Percentiles rank a stretch among this genome's conserved stretches.
Conservation (phyloP, 2,329 filamentous ascomycete genomes). For the Microcera coccophila region DNA sequence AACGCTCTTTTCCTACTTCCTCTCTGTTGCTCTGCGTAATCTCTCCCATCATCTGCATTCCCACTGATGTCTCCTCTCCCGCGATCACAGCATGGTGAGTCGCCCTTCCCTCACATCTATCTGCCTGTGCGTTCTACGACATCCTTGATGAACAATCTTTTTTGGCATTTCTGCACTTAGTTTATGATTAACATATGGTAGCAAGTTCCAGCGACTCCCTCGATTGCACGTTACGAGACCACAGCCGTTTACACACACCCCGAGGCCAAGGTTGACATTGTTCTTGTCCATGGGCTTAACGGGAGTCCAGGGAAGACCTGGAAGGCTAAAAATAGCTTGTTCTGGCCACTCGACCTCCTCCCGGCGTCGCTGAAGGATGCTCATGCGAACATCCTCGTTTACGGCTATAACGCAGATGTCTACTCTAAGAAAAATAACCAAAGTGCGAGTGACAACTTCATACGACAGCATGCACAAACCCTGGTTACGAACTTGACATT, state of each 20-base stretch:
- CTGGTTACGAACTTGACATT: constrained; percentile 59
- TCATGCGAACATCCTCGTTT: constrained; percentile 63
- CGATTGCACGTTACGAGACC: constrained; percentile 49
- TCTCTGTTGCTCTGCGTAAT: background rate
- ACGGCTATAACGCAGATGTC: constrained; percentile 70
- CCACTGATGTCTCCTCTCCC: constrained; percentile 9
- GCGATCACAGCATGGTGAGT: constrained; percentile 26
- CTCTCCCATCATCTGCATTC: no score
- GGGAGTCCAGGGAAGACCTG: constrained; percentile 63
- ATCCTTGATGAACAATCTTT: background rate
- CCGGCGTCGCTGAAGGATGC: constrained; percentile 54
- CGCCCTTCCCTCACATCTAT: no score
- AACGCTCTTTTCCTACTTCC: background rate
- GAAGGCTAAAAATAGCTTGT: constrained; percentile 53
- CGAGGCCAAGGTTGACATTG: constrained; percentile 58
- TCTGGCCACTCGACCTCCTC: constrained; percentile 67
- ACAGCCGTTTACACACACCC: constrained; percentile 58
- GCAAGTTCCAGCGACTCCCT: constrained; percentile 39
- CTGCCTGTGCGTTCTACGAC: background rate
- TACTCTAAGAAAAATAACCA: constrained; percentile 47
- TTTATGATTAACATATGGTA: no score
- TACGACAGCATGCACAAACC: constrained; percentile 68
- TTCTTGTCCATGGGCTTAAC: constrained; percentile 69
- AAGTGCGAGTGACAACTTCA: constrained; percentile 60
- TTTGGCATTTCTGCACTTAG: background rate